Evolutionary conservation across 1,284 basidiomycete genomes (phyloP).

Genomic region (Afroboletus lepidellus): DNA sequence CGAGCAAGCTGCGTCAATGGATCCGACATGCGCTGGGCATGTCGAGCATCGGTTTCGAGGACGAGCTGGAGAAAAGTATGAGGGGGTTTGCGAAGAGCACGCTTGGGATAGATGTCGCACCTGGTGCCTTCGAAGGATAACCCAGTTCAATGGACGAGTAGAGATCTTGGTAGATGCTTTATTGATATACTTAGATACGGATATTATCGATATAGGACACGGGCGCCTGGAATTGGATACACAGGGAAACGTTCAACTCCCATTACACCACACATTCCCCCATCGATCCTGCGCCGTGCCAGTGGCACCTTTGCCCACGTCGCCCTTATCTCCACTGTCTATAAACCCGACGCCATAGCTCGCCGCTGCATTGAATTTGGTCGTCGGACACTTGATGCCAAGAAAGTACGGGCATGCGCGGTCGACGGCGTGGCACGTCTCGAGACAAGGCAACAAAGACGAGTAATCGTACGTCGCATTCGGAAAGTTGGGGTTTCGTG

Average conservation of each 20-base stretch:
- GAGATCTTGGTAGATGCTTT: not conserved
- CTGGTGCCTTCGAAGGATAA: constrained; percentile 42
- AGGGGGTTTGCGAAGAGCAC: constrained; percentile 56
- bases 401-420: constrained; percentile 75
- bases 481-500: constrained; percentile 50
- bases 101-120: constrained; percentile 55
- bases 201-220: no score
- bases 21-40: constrained; percentile 36
- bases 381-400: constrained; percentile 68
- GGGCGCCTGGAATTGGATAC: no score
- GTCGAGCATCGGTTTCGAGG: constrained; percentile 50
- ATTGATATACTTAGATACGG: no score
- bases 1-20: constrained; percentile 50
- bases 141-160: not conserved
- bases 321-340: constrained; percentile 51
- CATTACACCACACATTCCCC: constrained; percentile 83
- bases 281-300: constrained; percentile 63
- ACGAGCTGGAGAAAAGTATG: constrained; percentile 63
- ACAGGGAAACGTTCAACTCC: no score
- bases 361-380: constrained; percentile 58
- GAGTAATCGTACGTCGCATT: constrained; percentile 46
- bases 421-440: constrained; percentile 72
- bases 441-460: constrained; percentile 74
- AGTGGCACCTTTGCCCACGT: constrained; percentile 44
- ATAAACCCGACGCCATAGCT: constrained; percentile 79